These are phyloP conservation scores for Yarrowia bubula DNA, from an alignment of 805 yeast genomes.

Conservation along the genomic window DNA sequence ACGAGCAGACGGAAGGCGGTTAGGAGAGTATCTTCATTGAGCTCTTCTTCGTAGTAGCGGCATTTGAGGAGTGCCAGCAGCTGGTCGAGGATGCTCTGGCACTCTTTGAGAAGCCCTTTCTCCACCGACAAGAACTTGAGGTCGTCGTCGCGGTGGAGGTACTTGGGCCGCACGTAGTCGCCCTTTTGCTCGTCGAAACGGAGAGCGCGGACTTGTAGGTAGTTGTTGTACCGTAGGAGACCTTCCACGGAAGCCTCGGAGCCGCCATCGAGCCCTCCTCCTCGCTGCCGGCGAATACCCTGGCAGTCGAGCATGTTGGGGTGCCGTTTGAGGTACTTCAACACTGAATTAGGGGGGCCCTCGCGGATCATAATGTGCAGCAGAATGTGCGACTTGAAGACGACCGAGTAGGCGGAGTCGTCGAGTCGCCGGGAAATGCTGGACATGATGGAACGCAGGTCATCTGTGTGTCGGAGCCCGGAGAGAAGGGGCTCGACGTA, in stretches of 20 bases:
- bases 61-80: slow-evolving; percentile 73
- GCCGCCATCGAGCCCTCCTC: slow-evolving; percentile 30
- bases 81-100: slow-evolving; percentile 80
- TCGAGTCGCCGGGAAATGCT: slow-evolving; percentile 60
- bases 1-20: slow-evolving; percentile 85
- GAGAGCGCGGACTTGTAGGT: slow-evolving; percentile 63
- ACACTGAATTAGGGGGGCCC: slow-evolving; percentile 75
- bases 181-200: slow-evolving; percentile 53
- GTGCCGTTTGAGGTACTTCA: slow-evolving; percentile 54
- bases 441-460: slow-evolving; percentile 67
- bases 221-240: slow-evolving; percentile 65
- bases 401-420: slow-evolving; percentile 88
- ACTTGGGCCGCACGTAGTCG: slow-evolving; percentile 70
- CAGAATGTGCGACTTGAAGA: slow-evolving; percentile 79
- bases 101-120: slow-evolving; percentile 78
- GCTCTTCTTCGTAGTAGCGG: slow-evolving; percentile 73
- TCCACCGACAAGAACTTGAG: slow-evolving; percentile 65
- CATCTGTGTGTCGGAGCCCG: slow-evolving; percentile 54
- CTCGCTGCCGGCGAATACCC: slow-evolving; percentile 28
- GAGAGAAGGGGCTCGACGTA: slow-evolving; percentile 89
- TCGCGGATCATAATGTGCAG: slow-evolving; percentile 89
- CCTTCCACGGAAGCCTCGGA: slow-evolving; percentile 40
- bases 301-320: slow-evolving; percentile 51
- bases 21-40: slow-evolving; percentile 73
- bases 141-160: slow-evolving; percentile 52